These are phyloP conservation scores for Phialophora verrucosa DNA, from an alignment of 2,329 filamentous ascomycete species.

Conservation along the genomic window DNA sequence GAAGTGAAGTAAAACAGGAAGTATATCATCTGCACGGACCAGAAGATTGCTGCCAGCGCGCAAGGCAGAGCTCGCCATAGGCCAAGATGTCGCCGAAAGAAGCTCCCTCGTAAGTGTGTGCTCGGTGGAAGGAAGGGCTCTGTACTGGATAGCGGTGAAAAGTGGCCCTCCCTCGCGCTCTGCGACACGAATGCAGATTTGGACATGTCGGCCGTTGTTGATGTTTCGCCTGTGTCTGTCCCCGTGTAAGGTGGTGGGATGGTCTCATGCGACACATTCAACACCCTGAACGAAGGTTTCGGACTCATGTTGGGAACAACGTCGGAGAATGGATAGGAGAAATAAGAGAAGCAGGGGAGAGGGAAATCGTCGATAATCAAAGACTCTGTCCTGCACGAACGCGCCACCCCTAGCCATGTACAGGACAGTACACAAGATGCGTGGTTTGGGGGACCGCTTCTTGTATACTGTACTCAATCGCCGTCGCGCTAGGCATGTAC, in stretches of 20 bases:
- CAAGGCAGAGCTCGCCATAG: conserved; percentile 17
- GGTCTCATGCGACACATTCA: background rate
- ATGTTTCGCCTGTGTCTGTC: background rate
- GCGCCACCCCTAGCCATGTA: too few relatives aligned
- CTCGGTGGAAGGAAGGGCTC: conserved; percentile 3
- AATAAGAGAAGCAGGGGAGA: too few relatives aligned
- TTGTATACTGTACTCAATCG: too few relatives aligned
- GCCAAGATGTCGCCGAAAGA: conserved; percentile 14
- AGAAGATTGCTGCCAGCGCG: conserved; percentile 11
- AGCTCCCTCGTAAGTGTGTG: background rate
- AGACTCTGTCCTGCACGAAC: too few relatives aligned
- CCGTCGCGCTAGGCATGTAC: too few relatives aligned
- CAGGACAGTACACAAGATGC: too few relatives aligned
- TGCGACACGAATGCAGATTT: background rate
- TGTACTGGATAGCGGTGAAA: background rate
- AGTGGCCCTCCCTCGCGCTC: background rate
- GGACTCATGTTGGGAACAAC: too few relatives aligned
- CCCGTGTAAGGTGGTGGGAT: background rate
- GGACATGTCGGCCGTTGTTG: background rate
- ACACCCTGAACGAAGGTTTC: background rate
- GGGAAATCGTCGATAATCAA: too few relatives aligned
- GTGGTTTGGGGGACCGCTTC: too few relatives aligned
- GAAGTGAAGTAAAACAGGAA: conserved; percentile 20
- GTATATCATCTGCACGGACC: conserved; percentile 21
- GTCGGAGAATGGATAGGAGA: too few relatives aligned